Conservation (phyloP, 202 grass and related monocot species). For the Musa balbisiana region DNA sequence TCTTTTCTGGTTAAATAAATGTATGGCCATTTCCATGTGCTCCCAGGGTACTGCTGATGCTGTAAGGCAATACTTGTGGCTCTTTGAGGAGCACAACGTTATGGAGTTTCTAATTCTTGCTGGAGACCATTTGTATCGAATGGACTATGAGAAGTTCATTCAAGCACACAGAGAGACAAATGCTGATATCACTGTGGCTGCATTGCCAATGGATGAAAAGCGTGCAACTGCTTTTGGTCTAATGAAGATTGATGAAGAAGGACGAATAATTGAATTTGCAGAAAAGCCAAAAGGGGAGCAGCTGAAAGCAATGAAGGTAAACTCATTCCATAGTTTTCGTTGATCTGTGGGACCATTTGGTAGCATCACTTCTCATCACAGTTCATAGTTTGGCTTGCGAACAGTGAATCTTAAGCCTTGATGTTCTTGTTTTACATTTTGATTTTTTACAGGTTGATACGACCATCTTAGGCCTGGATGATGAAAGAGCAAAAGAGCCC, state of each 20-base stretch:
- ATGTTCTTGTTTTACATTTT: slow-evolving; percentile 16
- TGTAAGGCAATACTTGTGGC: slow-evolving; percentile 24
- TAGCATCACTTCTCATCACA: background rate
- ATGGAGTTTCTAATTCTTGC: slow-evolving; percentile 23
- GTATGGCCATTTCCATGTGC: background rate
- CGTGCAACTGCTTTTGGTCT: slow-evolving; percentile 27
- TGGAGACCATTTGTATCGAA: slow-evolving; percentile 21
- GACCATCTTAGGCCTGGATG: slow-evolving; percentile 85
- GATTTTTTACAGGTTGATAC: slow-evolving; percentile 78
- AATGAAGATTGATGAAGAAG: slow-evolving; percentile 26
- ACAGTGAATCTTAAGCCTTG: background rate
- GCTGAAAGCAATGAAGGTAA: slow-evolving; percentile 21
- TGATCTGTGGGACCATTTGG: background rate
- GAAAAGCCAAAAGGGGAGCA: slow-evolving; percentile 25
- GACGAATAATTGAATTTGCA: slow-evolving; percentile 23
- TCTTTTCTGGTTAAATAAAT: background rate
- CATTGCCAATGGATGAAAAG: slow-evolving; percentile 23
- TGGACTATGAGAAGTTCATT: slow-evolving; percentile 26
- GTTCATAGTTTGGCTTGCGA: background rate
- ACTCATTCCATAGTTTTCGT: background rate
- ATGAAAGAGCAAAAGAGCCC: too few relatives aligned
- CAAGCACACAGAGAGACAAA: slow-evolving; percentile 23
- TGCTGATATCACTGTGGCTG: slow-evolving; percentile 24
- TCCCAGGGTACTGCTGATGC: slow-evolving; percentile 24
- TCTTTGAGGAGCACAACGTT: slow-evolving; percentile 25